Percentiles rank a stretch among this genome's conserved stretches.
Conservation (phyloP, 1,139 yeast species). For the Pichia sp. region DNA sequence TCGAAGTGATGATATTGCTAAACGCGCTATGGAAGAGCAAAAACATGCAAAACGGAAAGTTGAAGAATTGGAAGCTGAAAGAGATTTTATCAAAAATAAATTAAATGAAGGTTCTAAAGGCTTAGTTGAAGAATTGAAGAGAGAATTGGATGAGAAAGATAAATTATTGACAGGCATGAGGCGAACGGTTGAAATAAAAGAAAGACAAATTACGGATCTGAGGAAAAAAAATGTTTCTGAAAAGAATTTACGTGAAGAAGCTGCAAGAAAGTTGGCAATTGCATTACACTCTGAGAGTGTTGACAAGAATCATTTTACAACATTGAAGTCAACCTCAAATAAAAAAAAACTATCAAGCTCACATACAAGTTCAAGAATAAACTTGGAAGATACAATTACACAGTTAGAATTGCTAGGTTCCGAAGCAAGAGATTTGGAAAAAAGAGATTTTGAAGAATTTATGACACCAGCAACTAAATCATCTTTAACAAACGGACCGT, state of each 20-base stretch:
- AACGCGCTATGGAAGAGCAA: conserved; percentile 69
- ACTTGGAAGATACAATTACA: conserved; percentile 32
- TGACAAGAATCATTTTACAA: conserved; percentile 10
- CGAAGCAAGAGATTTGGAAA: conserved; percentile 74
- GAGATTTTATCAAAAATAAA: conserved; percentile 70
- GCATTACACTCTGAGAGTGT: conserved; percentile 41
- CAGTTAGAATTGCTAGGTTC: conserved; percentile 44
- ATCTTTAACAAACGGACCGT: background rate
- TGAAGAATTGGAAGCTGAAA: conserved; percentile 78
- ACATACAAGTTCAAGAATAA: background rate
- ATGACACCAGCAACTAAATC: background rate
- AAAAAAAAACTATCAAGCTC: conserved; percentile 6
- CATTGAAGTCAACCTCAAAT: conserved; percentile 5
- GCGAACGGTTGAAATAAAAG: conserved; percentile 57
- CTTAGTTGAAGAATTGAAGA: conserved; percentile 59
- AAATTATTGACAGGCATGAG: conserved; percentile 60
- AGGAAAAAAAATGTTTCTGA: conserved; percentile 66
- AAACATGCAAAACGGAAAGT: conserved; percentile 60
- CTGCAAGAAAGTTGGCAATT: conserved; percentile 77
- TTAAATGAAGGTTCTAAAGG: conserved; percentile 82
- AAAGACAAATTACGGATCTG: conserved; percentile 62
- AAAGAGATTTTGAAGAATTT: conserved; percentile 63
- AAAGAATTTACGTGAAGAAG: conserved; percentile 81
- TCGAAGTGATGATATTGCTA: conserved; percentile 86
- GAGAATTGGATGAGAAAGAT: conserved; percentile 70